A percentile compares a stretch with the other conserved stretches of the same genome.
phyloP scores from a whole-genome alignment of 345 rosid species.

The Salix arbutifolia region DNA sequence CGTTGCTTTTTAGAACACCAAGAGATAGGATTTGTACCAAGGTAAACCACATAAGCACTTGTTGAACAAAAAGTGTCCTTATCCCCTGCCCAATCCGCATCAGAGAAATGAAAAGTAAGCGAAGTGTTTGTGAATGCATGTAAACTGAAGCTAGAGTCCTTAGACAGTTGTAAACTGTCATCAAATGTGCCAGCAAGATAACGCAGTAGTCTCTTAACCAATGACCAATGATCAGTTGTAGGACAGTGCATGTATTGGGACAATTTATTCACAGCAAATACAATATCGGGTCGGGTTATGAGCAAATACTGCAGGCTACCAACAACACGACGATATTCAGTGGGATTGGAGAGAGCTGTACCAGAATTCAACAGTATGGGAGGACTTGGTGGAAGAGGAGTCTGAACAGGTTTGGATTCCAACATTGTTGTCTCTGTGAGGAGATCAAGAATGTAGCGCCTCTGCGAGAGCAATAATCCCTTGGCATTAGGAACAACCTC shows the following conservation, averaged over 20 bases:
- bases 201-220: fast-evolving
- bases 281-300: too few relatives aligned
- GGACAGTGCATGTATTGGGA: not conserved
- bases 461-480: too few relatives aligned
- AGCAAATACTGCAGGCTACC: not conserved
- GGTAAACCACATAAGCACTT: fast-evolving
- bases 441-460: not conserved
- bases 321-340: fast-evolving
- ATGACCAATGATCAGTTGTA: fast-evolving
- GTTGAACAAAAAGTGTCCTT: too few relatives aligned
- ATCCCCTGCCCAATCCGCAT: not conserved
- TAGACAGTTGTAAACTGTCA: not conserved
- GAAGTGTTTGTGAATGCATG: not conserved
- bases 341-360: not conserved
- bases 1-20: not conserved
- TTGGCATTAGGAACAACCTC: too few relatives aligned
- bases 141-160: too few relatives aligned
- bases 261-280: too few relatives aligned
- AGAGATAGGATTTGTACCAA: not conserved
- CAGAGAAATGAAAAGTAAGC: too few relatives aligned
- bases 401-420: too few relatives aligned
- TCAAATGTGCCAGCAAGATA: fast-evolving
- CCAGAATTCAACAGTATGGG: too few relatives aligned
- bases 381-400: too few relatives aligned
- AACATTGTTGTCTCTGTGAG: fast-evolving